Percentiles rank a stretch among this genome's conserved stretches.
Conservation (phyloP, 139 green algal genomes). For the Volvox africanus region DNA sequence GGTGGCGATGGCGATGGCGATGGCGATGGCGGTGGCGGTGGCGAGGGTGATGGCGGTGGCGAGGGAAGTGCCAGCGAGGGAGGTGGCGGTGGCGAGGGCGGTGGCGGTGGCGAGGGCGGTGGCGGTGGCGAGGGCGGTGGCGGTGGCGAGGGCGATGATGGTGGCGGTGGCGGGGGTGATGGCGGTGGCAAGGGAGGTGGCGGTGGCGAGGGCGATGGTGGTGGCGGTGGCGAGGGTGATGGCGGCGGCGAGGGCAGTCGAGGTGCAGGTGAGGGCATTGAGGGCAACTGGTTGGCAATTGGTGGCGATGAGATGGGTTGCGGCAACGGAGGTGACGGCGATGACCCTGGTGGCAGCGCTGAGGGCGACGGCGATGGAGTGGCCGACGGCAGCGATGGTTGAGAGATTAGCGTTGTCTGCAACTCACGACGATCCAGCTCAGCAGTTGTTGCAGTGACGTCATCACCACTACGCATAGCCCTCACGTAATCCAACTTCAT, state of each 20-base stretch:
- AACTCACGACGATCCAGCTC: not conserved
- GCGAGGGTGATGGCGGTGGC: not conserved
- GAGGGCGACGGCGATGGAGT: too few relatives aligned
- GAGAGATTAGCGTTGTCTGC: not conserved
- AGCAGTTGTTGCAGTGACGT: too few relatives aligned
- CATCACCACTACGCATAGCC: not conserved
- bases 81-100: not conserved
- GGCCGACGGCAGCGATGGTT: not conserved
- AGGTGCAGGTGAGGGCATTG: too few relatives aligned
- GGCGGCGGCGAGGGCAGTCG: too few relatives aligned
- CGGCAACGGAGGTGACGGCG: too few relatives aligned
- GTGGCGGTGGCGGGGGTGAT: not conserved
- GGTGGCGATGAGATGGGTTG: too few relatives aligned
- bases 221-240: not conserved
- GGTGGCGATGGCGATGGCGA: not conserved
- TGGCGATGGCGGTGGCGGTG: not conserved
- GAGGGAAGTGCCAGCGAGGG: not conserved
- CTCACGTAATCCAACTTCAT: not conserved
- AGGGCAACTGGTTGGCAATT: too few relatives aligned
- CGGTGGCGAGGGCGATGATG: not conserved
- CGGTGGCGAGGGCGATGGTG: not conserved
- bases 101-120: not conserved
- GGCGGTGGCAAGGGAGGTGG: not conserved
- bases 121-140: not conserved
- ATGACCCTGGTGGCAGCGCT: not conserved